Percentiles rank a stretch among this genome's conserved stretches.
Conservation (phyloP, 176 grass and related monocot species). For the Oryza meridionalis region DNA sequence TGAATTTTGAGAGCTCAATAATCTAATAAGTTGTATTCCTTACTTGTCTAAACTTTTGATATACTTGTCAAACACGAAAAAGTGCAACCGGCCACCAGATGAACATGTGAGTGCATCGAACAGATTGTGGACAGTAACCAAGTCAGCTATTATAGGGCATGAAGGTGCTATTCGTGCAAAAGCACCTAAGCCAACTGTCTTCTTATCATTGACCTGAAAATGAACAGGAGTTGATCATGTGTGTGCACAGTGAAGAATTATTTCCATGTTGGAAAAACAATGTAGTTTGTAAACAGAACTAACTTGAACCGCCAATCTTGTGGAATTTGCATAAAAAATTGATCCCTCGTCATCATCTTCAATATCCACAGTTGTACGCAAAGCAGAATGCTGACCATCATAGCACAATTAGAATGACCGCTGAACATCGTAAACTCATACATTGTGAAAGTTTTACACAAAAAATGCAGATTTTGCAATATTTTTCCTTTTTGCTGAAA, state of each 20-base stretch:
- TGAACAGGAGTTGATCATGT: slow-evolving; percentile 36
- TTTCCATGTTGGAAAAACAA: background rate
- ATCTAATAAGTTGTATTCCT: slow-evolving; percentile 22
- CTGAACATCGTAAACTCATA: slow-evolving; percentile 16
- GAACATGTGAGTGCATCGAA: slow-evolving; percentile 80
- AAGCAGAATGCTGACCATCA: slow-evolving; percentile 46
- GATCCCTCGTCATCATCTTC: slow-evolving; percentile 79
- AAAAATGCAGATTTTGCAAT: background rate
- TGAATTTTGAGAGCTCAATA: slow-evolving; percentile 18
- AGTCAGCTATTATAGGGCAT: slow-evolving; percentile 78
- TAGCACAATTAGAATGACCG: slow-evolving; percentile 19
- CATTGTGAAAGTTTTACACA: slow-evolving; percentile 25
- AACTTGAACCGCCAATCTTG: slow-evolving; percentile 82
- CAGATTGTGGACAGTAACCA: slow-evolving; percentile 83
- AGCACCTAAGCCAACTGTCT: slow-evolving; percentile 66
- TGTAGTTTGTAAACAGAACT: slow-evolving; percentile 21
- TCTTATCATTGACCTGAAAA: slow-evolving; percentile 82
- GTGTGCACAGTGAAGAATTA: slow-evolving; percentile 21
- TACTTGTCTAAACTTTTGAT: slow-evolving; percentile 86
- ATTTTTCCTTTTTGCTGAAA: slow-evolving; percentile 7
- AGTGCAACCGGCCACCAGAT: slow-evolving; percentile 76
- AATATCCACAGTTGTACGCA: slow-evolving; percentile 42
- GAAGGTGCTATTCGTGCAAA: slow-evolving; percentile 70
- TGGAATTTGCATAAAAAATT: slow-evolving; percentile 86
- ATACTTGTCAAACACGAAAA: slow-evolving; percentile 87